A percentile compares a stretch with the other conserved stretches of the same genome.
phyloP scores from a whole-genome alignment of 805 yeast genomes.

The Candida awuae region DNA sequence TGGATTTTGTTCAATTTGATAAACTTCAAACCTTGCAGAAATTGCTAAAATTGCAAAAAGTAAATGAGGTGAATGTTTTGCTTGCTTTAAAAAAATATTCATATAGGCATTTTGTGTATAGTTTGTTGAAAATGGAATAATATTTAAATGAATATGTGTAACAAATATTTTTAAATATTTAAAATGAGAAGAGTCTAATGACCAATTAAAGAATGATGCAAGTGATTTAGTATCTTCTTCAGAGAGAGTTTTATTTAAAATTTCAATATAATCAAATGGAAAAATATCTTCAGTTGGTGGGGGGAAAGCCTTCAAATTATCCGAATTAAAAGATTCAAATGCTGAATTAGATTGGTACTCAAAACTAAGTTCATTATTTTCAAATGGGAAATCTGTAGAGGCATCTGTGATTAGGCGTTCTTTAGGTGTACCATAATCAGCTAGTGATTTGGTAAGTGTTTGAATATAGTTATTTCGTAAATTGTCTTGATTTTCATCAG shows the following conservation, averaged over 20 bases:
- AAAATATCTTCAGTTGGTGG: constrained; percentile 1
- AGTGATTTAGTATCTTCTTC: constrained; percentile 21
- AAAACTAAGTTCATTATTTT: constrained; percentile 3
- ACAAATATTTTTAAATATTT: constrained; percentile 28
- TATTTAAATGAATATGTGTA: constrained; percentile 29
- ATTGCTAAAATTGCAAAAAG: constrained; percentile 66
- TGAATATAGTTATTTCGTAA: constrained; percentile 20
- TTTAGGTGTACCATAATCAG: constrained; percentile 3
- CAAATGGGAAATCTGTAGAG: not conserved
- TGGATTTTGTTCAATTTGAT: constrained; percentile 21
- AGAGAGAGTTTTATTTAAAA: constrained; percentile 24
- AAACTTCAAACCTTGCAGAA: constrained; percentile 49
- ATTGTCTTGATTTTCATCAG: constrained; percentile 7
- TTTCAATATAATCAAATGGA: constrained; percentile 23
- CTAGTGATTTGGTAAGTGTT: constrained; percentile 18
- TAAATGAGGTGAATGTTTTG: constrained; percentile 48
- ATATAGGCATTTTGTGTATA: constrained; percentile 29
- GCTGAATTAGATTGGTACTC: not conserved
- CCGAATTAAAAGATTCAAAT: not conserved
- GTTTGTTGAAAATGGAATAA: constrained; percentile 30
- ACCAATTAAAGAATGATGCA: constrained; percentile 27
- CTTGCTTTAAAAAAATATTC: constrained; percentile 26
- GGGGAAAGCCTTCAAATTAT: constrained; percentile 7
- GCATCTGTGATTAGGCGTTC: no score
- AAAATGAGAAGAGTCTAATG: constrained; percentile 25